These are phyloP conservation scores for Rhexocercosporidium sp. DNA, from an alignment of 2,329 filamentous ascomycete species.

Conservation along the genomic window DNA sequence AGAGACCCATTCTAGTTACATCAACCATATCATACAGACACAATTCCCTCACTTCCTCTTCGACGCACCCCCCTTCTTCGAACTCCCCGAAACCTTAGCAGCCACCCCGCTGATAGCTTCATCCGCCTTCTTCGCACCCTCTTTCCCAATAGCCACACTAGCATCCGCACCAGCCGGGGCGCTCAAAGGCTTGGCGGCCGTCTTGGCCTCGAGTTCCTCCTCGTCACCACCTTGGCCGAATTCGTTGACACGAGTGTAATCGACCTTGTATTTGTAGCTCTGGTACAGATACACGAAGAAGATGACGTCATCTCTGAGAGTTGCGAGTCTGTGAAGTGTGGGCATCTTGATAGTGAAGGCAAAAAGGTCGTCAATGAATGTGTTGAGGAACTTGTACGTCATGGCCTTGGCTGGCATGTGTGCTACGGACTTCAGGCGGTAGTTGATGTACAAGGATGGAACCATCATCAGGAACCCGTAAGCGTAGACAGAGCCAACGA, in stretches of 20 bases:
- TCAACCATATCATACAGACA: not conserved
- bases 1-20: no score
- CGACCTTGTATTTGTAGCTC: slow-evolving; percentile 87
- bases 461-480: slow-evolving; percentile 99
- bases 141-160: slow-evolving; percentile 34
- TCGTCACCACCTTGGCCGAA: slow-evolving; percentile 99
- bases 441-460: slow-evolving; percentile 97
- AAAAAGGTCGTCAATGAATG: slow-evolving; percentile 98
- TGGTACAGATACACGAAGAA: slow-evolving; percentile 99
- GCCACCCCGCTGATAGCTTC: slow-evolving; percentile 27
- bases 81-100: slow-evolving; percentile 54
- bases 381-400: slow-evolving; percentile 98
- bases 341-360: slow-evolving; percentile 99
- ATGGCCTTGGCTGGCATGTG: slow-evolving; percentile 97
- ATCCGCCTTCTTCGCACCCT: slow-evolving; percentile 41
- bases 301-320: slow-evolving; percentile 92
- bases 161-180: slow-evolving; percentile 30
- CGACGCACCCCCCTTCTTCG: slow-evolving; percentile 53
- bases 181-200: slow-evolving; percentile 45
- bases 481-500: slow-evolving; percentile 95
- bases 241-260: slow-evolving; percentile 93
- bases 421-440: slow-evolving; percentile 91
- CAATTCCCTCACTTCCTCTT: slow-evolving; percentile 50
- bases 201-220: slow-evolving; percentile 64
- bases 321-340: slow-evolving; percentile 87